Conservation (phyloP, 139 green algal species). For the Volvox africanus region DNA sequence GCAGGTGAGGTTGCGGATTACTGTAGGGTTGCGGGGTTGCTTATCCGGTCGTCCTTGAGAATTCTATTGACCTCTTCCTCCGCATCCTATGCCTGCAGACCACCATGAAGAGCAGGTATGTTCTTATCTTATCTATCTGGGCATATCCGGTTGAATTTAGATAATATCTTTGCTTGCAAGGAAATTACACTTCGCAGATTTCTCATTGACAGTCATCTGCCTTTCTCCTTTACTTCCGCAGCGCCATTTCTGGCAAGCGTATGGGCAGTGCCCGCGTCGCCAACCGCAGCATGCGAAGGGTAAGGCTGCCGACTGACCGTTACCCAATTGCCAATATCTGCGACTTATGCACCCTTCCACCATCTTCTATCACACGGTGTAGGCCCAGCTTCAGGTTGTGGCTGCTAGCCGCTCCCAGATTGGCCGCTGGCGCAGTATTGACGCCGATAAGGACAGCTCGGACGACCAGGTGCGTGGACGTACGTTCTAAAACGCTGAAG, state of each 20-base stretch:
- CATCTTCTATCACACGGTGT: not conserved
- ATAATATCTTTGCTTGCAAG: too few species aligned
- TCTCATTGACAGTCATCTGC: too few species aligned
- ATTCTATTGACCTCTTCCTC: not conserved
- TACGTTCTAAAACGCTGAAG: too few species aligned
- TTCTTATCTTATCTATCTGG: not conserved
- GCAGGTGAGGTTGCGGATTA: not conserved
- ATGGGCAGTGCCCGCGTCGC: conserved; percentile 20
- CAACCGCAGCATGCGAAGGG: conserved; percentile 23
- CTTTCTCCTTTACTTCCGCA: not conserved
- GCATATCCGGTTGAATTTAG: too few species aligned
- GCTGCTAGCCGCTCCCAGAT: conserved; percentile 28
- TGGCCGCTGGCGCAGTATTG: conserved; percentile 90
- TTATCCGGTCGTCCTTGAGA: not conserved
- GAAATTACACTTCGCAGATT: too few species aligned
- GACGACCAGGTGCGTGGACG: conserved; percentile 90
- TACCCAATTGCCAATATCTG: too few species aligned
- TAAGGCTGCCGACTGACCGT: not conserved
- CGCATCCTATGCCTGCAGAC: not conserved
- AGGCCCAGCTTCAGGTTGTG: conserved; percentile 49
- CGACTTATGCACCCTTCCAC: too few species aligned
- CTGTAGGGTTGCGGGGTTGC: not conserved
- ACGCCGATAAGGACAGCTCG: conserved; percentile 87
- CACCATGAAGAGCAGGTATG: conserved; percentile 41
- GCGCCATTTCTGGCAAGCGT: conserved; percentile 12